Conservation (phyloP, 2,329 filamentous ascomycete species). For the Geosmithia morbida region DNA sequence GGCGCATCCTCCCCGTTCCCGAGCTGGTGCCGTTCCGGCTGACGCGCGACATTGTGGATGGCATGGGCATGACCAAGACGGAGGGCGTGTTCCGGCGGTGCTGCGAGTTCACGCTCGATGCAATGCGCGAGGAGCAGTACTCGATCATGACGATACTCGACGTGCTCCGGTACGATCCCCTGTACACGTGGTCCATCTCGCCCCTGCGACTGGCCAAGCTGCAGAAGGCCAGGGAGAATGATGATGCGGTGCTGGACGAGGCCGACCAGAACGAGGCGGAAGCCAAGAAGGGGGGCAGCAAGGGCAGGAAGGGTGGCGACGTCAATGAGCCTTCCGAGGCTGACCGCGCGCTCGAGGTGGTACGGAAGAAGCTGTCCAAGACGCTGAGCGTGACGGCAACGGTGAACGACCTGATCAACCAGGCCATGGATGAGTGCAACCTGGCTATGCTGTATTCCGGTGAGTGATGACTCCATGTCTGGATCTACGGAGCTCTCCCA, state of each 20-base stretch:
- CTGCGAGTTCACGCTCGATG: slow-evolving; percentile 94
- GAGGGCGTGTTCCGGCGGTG: slow-evolving; percentile 96
- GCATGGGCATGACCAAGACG: slow-evolving; percentile 88
- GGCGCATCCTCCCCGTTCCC: slow-evolving; percentile 84
- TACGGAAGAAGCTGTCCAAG: slow-evolving; percentile 92
- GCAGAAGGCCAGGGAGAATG: slow-evolving; percentile 44
- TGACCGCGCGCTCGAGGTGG: slow-evolving; percentile 79
- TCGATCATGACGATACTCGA: slow-evolving; percentile 98
- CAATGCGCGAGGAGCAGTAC: slow-evolving; percentile 86
- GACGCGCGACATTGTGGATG: slow-evolving; percentile 88
- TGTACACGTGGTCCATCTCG: slow-evolving; percentile 91
- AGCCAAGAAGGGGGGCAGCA: slow-evolving; percentile 22
- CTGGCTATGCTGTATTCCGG: slow-evolving; percentile 79
- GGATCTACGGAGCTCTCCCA: background rate
- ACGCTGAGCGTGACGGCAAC: slow-evolving; percentile 87
- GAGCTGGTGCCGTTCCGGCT: slow-evolving; percentile 93
- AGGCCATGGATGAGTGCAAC: slow-evolving; percentile 86
- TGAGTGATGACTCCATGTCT: slow-evolving; percentile 19
- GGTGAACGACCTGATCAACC: slow-evolving; percentile 93
- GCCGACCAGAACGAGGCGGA: slow-evolving; percentile 23
- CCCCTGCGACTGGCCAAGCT: slow-evolving; percentile 49
- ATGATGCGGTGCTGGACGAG: slow-evolving; percentile 22
- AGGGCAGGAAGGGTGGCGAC: slow-evolving; percentile 15
- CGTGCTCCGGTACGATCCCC: slow-evolving; percentile 90
- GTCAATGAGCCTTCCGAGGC: slow-evolving; percentile 59